phyloP scores from a whole-genome alignment of 208 protist genomes.

The Vickermania spadyakhi region DNA sequence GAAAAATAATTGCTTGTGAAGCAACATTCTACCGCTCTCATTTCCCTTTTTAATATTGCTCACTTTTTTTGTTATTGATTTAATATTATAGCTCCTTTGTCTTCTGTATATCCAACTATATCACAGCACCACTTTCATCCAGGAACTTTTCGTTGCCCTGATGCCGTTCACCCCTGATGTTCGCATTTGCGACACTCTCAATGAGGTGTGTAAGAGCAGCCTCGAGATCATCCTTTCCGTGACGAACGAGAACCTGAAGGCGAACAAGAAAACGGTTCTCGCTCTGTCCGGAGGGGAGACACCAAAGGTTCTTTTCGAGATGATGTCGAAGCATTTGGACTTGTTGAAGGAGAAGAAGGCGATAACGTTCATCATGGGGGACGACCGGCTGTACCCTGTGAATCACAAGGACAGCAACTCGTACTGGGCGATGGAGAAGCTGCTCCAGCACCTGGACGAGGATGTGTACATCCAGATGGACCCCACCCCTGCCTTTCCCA shows the following conservation, averaged over 20 bases:
- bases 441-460: slow-evolving; percentile 44
- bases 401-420: slow-evolving; percentile 54
- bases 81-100: background rate
- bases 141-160: background rate
- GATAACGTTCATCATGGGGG: slow-evolving; percentile 45
- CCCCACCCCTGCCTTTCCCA: slow-evolving; percentile 16
- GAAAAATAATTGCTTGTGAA: background rate
- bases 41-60: background rate
- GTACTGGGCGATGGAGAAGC: slow-evolving; percentile 36
- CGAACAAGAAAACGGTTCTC: slow-evolving; percentile 11
- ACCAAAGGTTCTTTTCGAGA: slow-evolving; percentile 39
- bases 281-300: slow-evolving; percentile 76
- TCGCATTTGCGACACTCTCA: slow-evolving; percentile 3
- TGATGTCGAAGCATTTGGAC: slow-evolving; percentile 25
- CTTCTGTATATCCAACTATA: background rate
- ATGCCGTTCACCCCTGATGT: background rate
- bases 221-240: slow-evolving; percentile 1
- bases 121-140: background rate
- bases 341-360: slow-evolving; percentile 24
- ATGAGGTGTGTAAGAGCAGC: background rate
- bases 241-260: slow-evolving; percentile 2
- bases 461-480: slow-evolving; percentile 33
- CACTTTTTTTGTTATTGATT: background rate
- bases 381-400: slow-evolving; percentile 47
- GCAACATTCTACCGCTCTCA: background rate